A percentile compares a stretch with the other conserved stretches of the same genome.
phyloP scores from a whole-genome alignment of 495 filamentous ascomycete genomes.

The Cetradonia linearis region DNA sequence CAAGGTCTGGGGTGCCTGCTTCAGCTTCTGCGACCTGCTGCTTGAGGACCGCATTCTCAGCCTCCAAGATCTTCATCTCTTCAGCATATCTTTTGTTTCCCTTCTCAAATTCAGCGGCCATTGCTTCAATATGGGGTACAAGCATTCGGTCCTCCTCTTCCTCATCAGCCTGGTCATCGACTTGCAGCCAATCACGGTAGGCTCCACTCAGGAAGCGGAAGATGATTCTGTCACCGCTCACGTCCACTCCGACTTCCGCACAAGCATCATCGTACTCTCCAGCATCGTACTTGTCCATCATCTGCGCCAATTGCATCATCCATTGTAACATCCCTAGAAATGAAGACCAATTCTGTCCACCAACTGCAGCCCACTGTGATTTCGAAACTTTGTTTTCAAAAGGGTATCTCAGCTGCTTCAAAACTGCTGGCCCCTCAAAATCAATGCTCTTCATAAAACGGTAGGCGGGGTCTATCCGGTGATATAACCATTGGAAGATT shows the following conservation, averaged over 20 bases:
- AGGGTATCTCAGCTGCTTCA: conserved; percentile 90
- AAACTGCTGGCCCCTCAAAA: conserved; percentile 78
- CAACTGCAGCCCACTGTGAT: conserved; percentile 85
- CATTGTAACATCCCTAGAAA: conserved; percentile 93
- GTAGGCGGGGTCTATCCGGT: conserved; percentile 85
- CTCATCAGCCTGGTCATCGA: conserved; percentile 67
- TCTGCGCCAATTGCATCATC: conserved; percentile 94
- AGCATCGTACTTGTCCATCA: conserved; percentile 67
- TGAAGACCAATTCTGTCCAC: conserved; percentile 88
- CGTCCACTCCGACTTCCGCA: conserved; percentile 74
- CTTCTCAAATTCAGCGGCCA: conserved; percentile 80
- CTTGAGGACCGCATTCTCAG: conserved; percentile 63
- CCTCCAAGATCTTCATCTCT: conserved; percentile 73
- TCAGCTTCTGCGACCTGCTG: conserved; percentile 83
- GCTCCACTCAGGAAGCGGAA: conserved; percentile 81
- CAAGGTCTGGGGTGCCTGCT: conserved; percentile 70
- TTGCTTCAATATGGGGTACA: conserved; percentile 72
- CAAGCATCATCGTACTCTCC: conserved; percentile 85
- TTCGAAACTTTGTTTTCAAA: conserved; percentile 91
- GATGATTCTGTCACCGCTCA: conserved; percentile 79
- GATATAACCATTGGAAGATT: conserved; percentile 97
- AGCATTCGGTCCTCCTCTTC: conserved; percentile 65
- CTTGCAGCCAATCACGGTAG: conserved; percentile 86
- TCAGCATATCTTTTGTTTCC: conserved; percentile 71
- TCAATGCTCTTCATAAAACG: conserved; percentile 87